Base-by-base conservation (phyloP, 352 stramenopile genomes). In the Globisporangium ultimum region DNA sequence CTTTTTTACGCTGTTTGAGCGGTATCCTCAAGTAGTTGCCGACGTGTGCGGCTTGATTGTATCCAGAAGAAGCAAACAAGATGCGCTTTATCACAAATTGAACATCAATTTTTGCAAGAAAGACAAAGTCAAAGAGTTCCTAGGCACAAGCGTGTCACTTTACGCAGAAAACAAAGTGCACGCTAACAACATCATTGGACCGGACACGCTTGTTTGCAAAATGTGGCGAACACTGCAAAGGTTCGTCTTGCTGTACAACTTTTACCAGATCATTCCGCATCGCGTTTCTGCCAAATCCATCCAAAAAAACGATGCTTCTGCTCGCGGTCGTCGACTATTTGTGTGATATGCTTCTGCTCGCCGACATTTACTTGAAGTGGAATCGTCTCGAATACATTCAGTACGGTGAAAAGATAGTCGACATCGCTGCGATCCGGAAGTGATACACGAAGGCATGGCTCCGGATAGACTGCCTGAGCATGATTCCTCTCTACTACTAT, bases 241-340 rank as follows among this genome's bases (percentile, higher is more conserved):
- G 2, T 40, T 63, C 22, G 74, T 89, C 34, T 55, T 88, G 28
- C 64, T 84, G 9, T 81, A 84, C 51, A 84, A 84, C 50, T 80
- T 81, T 42, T 78, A 73, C 56, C 55, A 64, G 21, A 78, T 86
- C 41, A 62, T 86, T 78, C 54, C 76, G 76, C 6, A 42, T 84
- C 17, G 74, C 74, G 20, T 84, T 84, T 50, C 40, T 81, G 2
- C 64, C 64, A 12, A 65, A 66, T 24, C 76, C 73, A 1, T 57
- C 55, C 17, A 18, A 49, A 2, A 28, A 10, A 12, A 76, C 69
- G 1, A 68, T 77, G 66, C n/a, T 48, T 0, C 60, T 48, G 57
- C 45, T 80, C n/a, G 78, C 71, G 13, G 41, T 55, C 12, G 57
- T 80, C 24, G 76, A 86, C 61, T 83, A 72, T n/a, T 32, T 32